phyloP scores from a whole-genome alignment of 2,329 filamentous ascomycete genomes.

The Penicillium brasilianum region DNA sequence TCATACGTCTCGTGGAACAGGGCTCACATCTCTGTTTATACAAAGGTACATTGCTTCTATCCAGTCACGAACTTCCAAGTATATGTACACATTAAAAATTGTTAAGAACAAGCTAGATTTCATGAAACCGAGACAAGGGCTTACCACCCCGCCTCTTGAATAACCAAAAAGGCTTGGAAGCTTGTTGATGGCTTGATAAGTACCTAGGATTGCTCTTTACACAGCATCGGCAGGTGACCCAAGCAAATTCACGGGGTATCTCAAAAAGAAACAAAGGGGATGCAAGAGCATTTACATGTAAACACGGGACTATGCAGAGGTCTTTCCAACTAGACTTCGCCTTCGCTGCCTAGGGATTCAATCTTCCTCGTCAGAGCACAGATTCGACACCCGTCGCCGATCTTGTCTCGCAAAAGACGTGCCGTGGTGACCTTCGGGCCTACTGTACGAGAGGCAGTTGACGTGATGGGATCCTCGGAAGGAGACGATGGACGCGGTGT shows the following conservation, averaged over 20 bases:
- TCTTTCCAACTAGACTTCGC: conserved; percentile 18
- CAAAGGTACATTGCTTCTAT: neutral
- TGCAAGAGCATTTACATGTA: conserved; percentile 13
- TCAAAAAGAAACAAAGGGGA: conserved; percentile 19
- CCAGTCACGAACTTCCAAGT: neutral
- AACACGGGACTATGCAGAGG: neutral
- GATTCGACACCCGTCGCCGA: conserved; percentile 54
- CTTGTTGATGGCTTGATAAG: neutral
- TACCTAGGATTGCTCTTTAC: neutral
- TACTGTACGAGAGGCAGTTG: conserved; percentile 61
- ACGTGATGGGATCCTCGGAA: conserved; percentile 34
- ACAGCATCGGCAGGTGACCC: conserved; percentile 5
- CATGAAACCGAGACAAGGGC: neutral
- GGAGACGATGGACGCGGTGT: conserved; percentile 33
- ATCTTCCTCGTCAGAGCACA: conserved; percentile 45
- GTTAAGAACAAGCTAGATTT: neutral
- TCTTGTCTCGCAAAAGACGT: conserved; percentile 72
- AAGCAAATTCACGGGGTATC: conserved; percentile 23
- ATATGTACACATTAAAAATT: neutral
- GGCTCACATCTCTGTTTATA: no score
- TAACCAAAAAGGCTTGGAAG: no score
- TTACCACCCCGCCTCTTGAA: no score
- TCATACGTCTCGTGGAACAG: no score
- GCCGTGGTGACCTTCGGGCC: conserved; percentile 88
- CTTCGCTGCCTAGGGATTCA: conserved; percentile 37